Conservation (phyloP, 129 eudicot genomes). For the Tagetes erecta region DNA sequence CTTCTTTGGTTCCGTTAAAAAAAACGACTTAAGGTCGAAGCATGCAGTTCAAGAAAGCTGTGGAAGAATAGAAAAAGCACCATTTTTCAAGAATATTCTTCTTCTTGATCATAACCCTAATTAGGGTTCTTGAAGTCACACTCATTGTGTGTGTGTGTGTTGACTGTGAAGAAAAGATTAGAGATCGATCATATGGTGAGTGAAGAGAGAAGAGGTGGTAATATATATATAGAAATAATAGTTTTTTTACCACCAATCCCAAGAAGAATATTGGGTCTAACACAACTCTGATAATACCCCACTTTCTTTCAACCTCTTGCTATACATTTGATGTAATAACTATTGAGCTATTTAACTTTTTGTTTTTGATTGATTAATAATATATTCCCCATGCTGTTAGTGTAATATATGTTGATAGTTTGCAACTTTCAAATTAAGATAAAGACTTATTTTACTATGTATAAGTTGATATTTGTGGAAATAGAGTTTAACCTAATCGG, state of each 20-base stretch:
- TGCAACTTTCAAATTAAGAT: no score
- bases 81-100: constrained; percentile 40
- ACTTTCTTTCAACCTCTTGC: constrained; percentile 20
- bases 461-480: no score
- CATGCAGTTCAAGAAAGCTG: constrained; percentile 99
- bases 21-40: constrained; percentile 1
- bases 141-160: constrained; percentile 33
- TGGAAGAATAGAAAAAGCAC: constrained; percentile 85
- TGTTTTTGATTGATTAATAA: not conserved
- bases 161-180: constrained; percentile 8
- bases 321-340: not conserved
- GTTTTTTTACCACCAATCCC: constrained; percentile 79
- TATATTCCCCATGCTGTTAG: no score
- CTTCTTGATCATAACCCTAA: constrained; percentile 27
- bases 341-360: not conserved
- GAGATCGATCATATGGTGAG: constrained; percentile 3
- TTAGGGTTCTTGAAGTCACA: constrained; percentile 16
- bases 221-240: constrained; percentile 28
- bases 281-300: constrained; percentile 28
- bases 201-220: constrained; percentile 27
- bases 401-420: no score
- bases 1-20: no score
- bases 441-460: no score
- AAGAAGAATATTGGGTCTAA: constrained; percentile 72
- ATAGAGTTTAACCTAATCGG: no score